phyloP scores from a whole-genome alignment of 2,329 filamentous ascomycete genomes.

The Claviceps pusilla region DNA sequence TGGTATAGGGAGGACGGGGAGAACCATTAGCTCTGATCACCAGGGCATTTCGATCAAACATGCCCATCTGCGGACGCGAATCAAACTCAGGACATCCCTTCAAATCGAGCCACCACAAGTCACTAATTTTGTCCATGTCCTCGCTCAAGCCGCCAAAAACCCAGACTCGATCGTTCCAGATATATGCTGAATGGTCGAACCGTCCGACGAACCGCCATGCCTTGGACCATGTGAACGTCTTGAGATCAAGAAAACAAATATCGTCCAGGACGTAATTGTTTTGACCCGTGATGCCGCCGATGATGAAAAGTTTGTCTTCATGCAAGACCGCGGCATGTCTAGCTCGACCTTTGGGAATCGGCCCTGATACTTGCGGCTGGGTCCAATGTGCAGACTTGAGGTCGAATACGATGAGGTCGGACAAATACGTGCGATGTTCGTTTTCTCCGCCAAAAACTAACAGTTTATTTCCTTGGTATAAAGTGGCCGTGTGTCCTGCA shows the following conservation, averaged over 20 bases:
- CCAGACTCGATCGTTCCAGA: slow-evolving; percentile 86
- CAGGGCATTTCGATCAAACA: slow-evolving; percentile 31
- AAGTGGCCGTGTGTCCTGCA: slow-evolving; percentile 81
- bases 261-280: slow-evolving; percentile 89
- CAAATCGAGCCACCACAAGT: slow-evolving; percentile 94
- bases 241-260: slow-evolving; percentile 89
- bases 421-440: slow-evolving; percentile 88
- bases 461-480: slow-evolving; percentile 90
- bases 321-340: slow-evolving; percentile 88
- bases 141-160: slow-evolving; percentile 89
- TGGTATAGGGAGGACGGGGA: slow-evolving; percentile 36
- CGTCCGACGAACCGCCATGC: slow-evolving; percentile 90
- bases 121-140: slow-evolving; percentile 92
- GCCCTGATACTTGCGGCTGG: slow-evolving; percentile 72
- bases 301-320: slow-evolving; percentile 90
- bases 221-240: slow-evolving; percentile 94
- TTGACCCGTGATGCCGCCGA: slow-evolving; percentile 87
- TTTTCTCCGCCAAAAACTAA: slow-evolving; percentile 96
- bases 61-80: slow-evolving; percentile 43
- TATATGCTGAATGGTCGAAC: slow-evolving; percentile 89
- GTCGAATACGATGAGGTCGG: slow-evolving; percentile 91
- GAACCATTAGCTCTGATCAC: slow-evolving; percentile 30
- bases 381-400: slow-evolving; percentile 91
- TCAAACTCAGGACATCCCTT: slow-evolving; percentile 80
- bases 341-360: slow-evolving; percentile 75